Conservation (phyloP, 108 stramenopile species). For the Cyclostephanos tholiformis region DNA sequence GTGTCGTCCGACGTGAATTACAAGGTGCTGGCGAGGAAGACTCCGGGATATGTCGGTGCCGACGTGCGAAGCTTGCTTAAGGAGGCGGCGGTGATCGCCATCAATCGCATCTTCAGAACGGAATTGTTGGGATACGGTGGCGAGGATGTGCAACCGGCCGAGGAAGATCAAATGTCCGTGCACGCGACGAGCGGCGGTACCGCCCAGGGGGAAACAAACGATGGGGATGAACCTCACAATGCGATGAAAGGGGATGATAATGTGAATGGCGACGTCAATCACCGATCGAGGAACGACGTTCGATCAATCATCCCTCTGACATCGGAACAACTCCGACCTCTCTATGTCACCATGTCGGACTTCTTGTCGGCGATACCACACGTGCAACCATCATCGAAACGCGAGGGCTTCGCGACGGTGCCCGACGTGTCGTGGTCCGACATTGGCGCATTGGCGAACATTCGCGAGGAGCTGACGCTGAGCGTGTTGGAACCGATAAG, state of each 20-base stretch:
- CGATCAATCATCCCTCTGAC: constrained; percentile 65
- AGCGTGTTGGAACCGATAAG: constrained; percentile 95
- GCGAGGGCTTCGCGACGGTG: constrained; percentile 99
- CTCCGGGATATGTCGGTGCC: constrained; percentile 98
- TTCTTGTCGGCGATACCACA: constrained; percentile 91
- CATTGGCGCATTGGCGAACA: constrained; percentile 86
- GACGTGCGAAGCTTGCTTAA: constrained; percentile 95
- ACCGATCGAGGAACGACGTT: constrained; percentile 26
- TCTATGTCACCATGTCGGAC: constrained; percentile 92
- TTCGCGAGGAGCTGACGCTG: constrained; percentile 94
- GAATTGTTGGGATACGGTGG: neutral
- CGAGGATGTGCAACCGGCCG: neutral
- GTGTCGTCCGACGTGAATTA: constrained; percentile 86
- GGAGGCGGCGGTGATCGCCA: constrained; percentile 95
- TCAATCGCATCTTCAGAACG: constrained; percentile 91
- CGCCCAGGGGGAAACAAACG: constrained; percentile 17
- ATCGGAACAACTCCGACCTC: constrained; percentile 73
- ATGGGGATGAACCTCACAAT: neutral
- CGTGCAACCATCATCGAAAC: constrained; percentile 97
- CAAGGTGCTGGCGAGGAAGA: constrained; percentile 79
- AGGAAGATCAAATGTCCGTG: neutral
- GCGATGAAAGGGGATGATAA: neutral
- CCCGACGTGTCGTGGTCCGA: constrained; percentile 98
- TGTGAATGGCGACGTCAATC: constrained; percentile 8
- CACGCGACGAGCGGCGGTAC: neutral